These are phyloP conservation scores for Voacanga thouarsii DNA, from an alignment of 257 asterid genomes.

Conservation along the genomic window DNA sequence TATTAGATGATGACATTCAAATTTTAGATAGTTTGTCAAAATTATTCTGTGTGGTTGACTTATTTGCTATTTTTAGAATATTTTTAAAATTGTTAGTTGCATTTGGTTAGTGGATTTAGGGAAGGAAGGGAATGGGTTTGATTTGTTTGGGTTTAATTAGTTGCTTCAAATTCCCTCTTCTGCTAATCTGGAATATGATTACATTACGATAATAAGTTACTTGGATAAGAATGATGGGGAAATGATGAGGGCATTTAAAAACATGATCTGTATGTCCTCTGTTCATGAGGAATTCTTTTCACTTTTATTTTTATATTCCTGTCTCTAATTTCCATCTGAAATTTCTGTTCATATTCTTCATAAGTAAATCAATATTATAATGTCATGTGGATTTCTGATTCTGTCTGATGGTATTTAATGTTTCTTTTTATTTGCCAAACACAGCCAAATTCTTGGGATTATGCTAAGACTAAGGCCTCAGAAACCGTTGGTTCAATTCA, in stretches of 20 bases:
- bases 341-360: background rate
- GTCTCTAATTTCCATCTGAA: too few relatives aligned
- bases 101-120: slow-evolving; percentile 1
- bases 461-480: background rate
- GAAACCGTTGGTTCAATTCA: background rate
- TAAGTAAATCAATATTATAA: too few relatives aligned
- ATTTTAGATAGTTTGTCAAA: background rate
- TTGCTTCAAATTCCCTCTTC: background rate
- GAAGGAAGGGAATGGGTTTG: background rate
- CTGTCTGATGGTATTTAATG: background rate
- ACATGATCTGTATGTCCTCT: background rate
- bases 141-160: background rate
- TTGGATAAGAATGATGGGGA: background rate
- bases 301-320: background rate
- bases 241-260: background rate
- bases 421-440: background rate
- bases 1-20: background rate
- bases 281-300: background rate
- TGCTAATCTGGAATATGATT: background rate
- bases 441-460: background rate
- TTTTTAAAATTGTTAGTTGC: background rate
- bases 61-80: slow-evolving; percentile 7
- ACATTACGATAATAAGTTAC: background rate
- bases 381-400: background rate
- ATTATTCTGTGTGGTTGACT: background rate